Conservation (phyloP, 2,329 filamentous ascomycete species). For the Colletotrichum lentis region DNA sequence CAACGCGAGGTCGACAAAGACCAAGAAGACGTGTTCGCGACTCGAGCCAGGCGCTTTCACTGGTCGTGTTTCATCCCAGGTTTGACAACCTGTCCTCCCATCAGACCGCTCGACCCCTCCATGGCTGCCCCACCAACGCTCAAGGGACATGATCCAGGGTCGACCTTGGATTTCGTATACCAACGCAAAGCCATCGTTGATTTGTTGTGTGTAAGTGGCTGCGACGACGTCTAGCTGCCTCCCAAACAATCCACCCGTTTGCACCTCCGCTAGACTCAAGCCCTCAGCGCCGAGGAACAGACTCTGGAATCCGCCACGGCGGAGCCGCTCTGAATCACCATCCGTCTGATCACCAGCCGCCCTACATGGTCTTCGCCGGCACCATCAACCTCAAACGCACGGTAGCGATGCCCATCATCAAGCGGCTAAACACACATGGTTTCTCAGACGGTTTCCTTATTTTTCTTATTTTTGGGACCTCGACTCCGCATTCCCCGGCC, state of each 20-base stretch:
- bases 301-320: slow-evolving; percentile 5
- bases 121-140: slow-evolving; percentile 7
- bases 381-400: slow-evolving; percentile 31
- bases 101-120: slow-evolving; percentile 21
- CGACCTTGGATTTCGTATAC: not conserved
- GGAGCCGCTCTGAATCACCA: slow-evolving; percentile 35
- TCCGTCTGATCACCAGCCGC: slow-evolving; percentile 34
- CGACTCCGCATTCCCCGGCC: slow-evolving; percentile 28
- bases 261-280: slow-evolving; percentile 14
- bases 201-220: not conserved
- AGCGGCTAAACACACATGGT: slow-evolving; percentile 18
- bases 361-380: slow-evolving; percentile 18
- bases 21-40: slow-evolving; percentile 19
- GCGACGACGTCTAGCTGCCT: not conserved
- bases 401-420: slow-evolving; percentile 28
- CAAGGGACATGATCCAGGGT: not conserved
- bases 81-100: slow-evolving; percentile 34
- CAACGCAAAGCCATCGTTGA: no score
- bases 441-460: not conserved
- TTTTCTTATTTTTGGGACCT: slow-evolving; percentile 28
- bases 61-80: slow-evolving; percentile 36
- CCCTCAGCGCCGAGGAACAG: not conserved
- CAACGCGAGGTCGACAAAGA: not conserved
- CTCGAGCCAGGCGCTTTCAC: slow-evolving; percentile 16
- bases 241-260: not conserved